Evolutionary conservation across 1,139 yeast species (phyloP), one percentile per base, ranked within the genome.

Genomic region (Sugiyamaella paludigena): DNA sequence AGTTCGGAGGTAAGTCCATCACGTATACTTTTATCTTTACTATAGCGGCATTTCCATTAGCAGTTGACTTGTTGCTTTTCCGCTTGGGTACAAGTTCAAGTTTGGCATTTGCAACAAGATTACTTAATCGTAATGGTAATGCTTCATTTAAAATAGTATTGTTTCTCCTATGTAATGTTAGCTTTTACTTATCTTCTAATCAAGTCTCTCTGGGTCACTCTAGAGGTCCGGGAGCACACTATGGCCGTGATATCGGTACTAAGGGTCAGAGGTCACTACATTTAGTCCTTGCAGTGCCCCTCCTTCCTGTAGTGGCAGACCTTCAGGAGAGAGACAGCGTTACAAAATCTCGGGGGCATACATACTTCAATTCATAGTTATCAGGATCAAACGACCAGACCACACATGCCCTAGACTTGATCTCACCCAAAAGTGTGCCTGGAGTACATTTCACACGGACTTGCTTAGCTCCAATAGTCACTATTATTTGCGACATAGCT

Each of bases 51-150:
- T 12, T 40, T 44, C 40, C 38, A n/a, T n/a, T n/a, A 4, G 45
- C 40, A 4, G 45, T 47, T 11, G 49, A 40, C 27, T 48, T 51
- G 6, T 44, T 47, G n/a, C 40, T 44, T 19, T 46, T 50, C 7
- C 52, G 42, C 3, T 55, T 57, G 4, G 50, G 48, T 7, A 53
- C 58, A 10, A 64, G 55, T 32, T 62, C 65, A 28, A 64, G 39
- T 43, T 60, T 62, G 7, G 67, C 58, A 43, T 64, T 64, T 24
- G 60, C 56, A 16, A 61, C 61, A 30, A 64, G 40, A 36, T 56
- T 58, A 31, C 61, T 60, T 31, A 63, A 50, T 28, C 67, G 48
- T 40, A 62, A 48, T 16, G 67, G 67, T 12, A 59, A 49, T 7
- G 64, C 52, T 7, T 54, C 58, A 27, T 59, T 56, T 13, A 63